Evolutionary conservation across 257 asterid species (phyloP).

Genomic region (Rubia yunnanensis): DNA sequence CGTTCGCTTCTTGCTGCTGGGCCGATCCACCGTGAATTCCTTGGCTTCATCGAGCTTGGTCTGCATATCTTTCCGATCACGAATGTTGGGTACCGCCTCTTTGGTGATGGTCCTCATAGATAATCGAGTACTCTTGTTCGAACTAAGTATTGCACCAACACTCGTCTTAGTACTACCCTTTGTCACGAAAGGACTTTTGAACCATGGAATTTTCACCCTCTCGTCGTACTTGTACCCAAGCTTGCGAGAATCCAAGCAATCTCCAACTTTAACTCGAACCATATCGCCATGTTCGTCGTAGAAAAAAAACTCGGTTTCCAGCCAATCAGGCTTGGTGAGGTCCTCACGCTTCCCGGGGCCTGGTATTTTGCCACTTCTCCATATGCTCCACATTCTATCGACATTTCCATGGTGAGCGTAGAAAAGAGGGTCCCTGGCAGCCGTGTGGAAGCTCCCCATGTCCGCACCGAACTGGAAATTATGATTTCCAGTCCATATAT

Average conservation of each 20-base stretch:
- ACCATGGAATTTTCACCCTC: conserved; percentile 48
- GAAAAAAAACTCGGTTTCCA: conserved; percentile 45
- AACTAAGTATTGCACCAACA: too few species aligned
- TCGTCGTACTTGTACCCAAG: conserved; percentile 55
- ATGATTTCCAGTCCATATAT: conserved; percentile 47
- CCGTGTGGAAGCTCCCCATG: conserved; percentile 84
- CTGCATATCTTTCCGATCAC: too few species aligned
- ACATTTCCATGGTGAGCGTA: conserved; percentile 68
- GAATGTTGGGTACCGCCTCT: too few species aligned
- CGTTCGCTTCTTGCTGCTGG: conserved; percentile 46
- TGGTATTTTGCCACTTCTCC: conserved; percentile 29
- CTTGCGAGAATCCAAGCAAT: conserved; percentile 39
- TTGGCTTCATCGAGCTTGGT: conserved; percentile 35
- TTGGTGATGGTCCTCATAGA: too few species aligned
- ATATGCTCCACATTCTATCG: conserved; percentile 60
- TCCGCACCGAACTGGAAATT: conserved; percentile 44
- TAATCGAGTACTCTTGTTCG: too few species aligned
- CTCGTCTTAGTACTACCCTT: too few species aligned
- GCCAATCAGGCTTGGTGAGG: conserved; percentile 47
- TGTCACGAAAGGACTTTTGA: conserved; percentile 40
- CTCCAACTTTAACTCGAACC: conserved; percentile 64
- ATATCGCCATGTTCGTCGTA: conserved; percentile 62
- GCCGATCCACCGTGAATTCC: conserved; percentile 55
- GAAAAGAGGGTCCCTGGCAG: conserved; percentile 69
- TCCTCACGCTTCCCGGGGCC: conserved; percentile 52